A percentile compares a stretch with the other conserved stretches of the same genome.
These are phyloP conservation scores for Tetrapyrgos nigripes DNA, from an alignment of 1,284 basidiomycete species.

Conservation along the genomic window DNA sequence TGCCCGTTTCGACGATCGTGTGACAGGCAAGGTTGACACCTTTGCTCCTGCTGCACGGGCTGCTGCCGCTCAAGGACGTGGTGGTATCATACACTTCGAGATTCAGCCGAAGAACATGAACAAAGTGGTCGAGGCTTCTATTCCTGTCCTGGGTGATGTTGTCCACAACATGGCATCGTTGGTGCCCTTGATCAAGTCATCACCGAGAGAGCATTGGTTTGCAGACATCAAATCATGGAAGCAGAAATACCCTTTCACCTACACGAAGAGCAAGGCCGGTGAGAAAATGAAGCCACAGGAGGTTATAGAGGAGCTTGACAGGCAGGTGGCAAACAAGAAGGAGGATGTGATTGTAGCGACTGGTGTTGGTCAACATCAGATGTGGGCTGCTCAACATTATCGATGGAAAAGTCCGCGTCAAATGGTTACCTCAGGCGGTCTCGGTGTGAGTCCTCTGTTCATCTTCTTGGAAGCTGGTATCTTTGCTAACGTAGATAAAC, in stretches of 20 bases:
- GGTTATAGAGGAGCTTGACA: slow-evolving; percentile 92
- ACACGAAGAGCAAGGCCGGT: slow-evolving; percentile 68
- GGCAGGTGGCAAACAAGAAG: slow-evolving; percentile 77
- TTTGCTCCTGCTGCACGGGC: slow-evolving; percentile 93
- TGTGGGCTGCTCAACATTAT: slow-evolving; percentile 98
- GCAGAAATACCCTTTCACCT: slow-evolving; percentile 90
- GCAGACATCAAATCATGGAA: slow-evolving; percentile 88
- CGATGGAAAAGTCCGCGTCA: slow-evolving; percentile 89
- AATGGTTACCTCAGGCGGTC: slow-evolving; percentile 96
- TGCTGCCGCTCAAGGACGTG: slow-evolving; percentile 86
- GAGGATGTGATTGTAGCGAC: slow-evolving; percentile 91
- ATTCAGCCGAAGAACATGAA: slow-evolving; percentile 99
- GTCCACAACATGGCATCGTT: slow-evolving; percentile 83
- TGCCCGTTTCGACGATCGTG: slow-evolving; percentile 96
- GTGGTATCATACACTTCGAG: slow-evolving; percentile 99
- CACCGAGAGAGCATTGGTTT: slow-evolving; percentile 84
- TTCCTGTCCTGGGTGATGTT: slow-evolving; percentile 95
- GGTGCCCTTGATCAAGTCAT: slow-evolving; percentile 77
- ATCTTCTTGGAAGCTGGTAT: slow-evolving; percentile 5
- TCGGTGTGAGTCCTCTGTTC: slow-evolving; percentile 70
- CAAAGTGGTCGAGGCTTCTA: slow-evolving; percentile 96
- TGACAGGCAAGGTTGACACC: slow-evolving; percentile 89
- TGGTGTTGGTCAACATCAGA: slow-evolving; percentile 99
- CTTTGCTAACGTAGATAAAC: slow-evolving; percentile 3
- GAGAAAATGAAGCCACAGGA: slow-evolving; percentile 94